Percentiles rank a stretch among this genome's conserved stretches.
phyloP scores from a whole-genome alignment of 495 filamentous ascomycete genomes.

The Parmelia sp. region DNA sequence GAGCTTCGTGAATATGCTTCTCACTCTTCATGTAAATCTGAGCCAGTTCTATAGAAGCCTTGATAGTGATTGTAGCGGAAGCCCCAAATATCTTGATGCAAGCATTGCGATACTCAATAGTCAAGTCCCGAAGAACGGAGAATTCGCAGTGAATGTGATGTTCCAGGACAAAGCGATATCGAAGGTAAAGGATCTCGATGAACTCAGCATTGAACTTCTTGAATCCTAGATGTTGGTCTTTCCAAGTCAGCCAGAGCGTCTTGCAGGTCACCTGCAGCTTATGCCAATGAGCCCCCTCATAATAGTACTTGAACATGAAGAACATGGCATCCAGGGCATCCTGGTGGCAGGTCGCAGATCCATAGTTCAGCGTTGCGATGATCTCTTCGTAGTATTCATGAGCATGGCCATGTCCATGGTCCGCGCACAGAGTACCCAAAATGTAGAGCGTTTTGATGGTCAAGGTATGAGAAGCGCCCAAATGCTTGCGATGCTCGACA shows the following conservation, averaged over 20 bases:
- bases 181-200: conserved; percentile 47
- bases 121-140: conserved; percentile 39
- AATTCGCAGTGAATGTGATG: conserved; percentile 39
- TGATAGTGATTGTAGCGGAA: conserved; percentile 44
- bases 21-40: conserved; percentile 47
- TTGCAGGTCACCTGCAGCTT: conserved; percentile 38
- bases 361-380: conserved; percentile 36
- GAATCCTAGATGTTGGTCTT: conserved; percentile 34
- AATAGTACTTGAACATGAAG: conserved; percentile 36
- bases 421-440: conserved; percentile 36
- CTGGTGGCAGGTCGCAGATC: conserved; percentile 35
- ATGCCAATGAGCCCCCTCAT: conserved; percentile 38
- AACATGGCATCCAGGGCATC: conserved; percentile 41
- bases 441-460: conserved; percentile 42
- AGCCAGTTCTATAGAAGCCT: conserved; percentile 50
- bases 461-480: conserved; percentile 40
- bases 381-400: conserved; percentile 46
- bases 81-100: conserved; percentile 49
- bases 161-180: conserved; percentile 52
- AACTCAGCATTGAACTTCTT: conserved; percentile 44
- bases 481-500: conserved; percentile 38
- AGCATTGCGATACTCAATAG: conserved; percentile 47
- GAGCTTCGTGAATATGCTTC: conserved; percentile 47
- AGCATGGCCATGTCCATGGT: conserved; percentile 39
- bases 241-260: conserved; percentile 42